Evolutionary conservation across 805 yeast genomes (phyloP), one percentile per base, ranked within the genome.

Genomic region (Komagataella pseudopastoris): DNA sequence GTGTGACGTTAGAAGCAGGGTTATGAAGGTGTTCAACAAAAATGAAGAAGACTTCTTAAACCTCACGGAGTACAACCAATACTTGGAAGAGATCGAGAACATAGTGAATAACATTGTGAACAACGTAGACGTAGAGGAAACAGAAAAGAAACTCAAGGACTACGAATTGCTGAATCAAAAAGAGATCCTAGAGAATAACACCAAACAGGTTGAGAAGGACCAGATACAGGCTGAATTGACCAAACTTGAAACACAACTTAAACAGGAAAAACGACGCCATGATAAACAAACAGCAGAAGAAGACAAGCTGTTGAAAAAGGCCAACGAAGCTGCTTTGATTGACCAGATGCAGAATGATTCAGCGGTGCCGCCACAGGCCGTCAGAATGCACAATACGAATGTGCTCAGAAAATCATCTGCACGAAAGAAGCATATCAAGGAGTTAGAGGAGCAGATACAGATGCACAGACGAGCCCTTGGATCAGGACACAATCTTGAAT

Each of bases 1-100:
- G 62, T 88, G 95, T 44, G 98, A 93, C 65, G 80, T 90, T 17
- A 75, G 99, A 50, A 83, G 82, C 59, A 72, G 91, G 52, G 88
- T 93, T 8, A 72, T 76, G 58, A 74, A 75, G 51, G 83, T 90
- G 6, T 90, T 84, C 68, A 93, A 93, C 66, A 85, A 87, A 64
- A 80, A 84, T 2, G 78, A 80, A 56, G 81, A 80, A 45, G 95
- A 88, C 58, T 93, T 93, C 60, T 69, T 64, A 3, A 70, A 71
- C 17, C 66, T 83, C 20, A 71, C 74, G 3, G 85, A 74, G 24
- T 90, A 74, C 67, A 88, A 93, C 61, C 71, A 71, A 56, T 93
- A 91, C 62, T 68, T 93, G 51, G 99, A 93, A 59, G 81, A 81
- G 54, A 77, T 90, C 3, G 99, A 93, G 64, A 80, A 78, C 49